Base-by-base conservation (phyloP, 2,329 filamentous ascomycete genomes). In the Aspergillus piperis region DNA sequence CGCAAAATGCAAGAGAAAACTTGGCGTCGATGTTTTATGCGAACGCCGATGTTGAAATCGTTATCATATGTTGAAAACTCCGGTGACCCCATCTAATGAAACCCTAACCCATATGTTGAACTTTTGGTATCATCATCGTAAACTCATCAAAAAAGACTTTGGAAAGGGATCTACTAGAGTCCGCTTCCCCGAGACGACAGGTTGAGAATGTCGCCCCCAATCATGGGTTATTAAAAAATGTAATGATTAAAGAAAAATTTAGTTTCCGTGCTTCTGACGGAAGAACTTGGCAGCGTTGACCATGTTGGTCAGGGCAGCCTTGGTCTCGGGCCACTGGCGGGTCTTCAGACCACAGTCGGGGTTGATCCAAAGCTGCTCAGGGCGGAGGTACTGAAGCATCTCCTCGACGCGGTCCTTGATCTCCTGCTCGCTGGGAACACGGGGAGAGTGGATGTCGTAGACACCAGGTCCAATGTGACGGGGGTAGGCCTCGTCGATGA, bases 331-430 rank as follows among this genome's bases (percentile, higher is more conserved):
- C 94, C 95, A 98, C 84, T 96, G 90, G 73, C 95, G 91, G 71
- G 95, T 99, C 92, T 99, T 99, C 63, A 99, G 88, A 85, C 95
- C 95, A 77, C 95, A 99, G 85, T 99, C 95, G 70, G 95, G 95
- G 86, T 99, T 94, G 83, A 98, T 91, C 95, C 95, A 99, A 78
- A 99, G 91, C 87, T 99, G 95, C 76, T 97, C 92, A 62, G 93
- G 93, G 86, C 92, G 94, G 82, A 98, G 90, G 86, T 92, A 93
- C 82, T 90, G 86, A 69, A 99, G 88, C 95, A 98, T 98, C 90
- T 99, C 95, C 78, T 91, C 88, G 79, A 99, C 90, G 77, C 95
- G 90, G 83, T 93, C 90, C 88, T 92, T 94, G 86, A 99, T 96
- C 88, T 99, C 95, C 84, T 96, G 86, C 88, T 97, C 91, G 78